phyloP scores from a whole-genome alignment of 1,139 yeast genomes.

The Ashbya aceris region DNA sequence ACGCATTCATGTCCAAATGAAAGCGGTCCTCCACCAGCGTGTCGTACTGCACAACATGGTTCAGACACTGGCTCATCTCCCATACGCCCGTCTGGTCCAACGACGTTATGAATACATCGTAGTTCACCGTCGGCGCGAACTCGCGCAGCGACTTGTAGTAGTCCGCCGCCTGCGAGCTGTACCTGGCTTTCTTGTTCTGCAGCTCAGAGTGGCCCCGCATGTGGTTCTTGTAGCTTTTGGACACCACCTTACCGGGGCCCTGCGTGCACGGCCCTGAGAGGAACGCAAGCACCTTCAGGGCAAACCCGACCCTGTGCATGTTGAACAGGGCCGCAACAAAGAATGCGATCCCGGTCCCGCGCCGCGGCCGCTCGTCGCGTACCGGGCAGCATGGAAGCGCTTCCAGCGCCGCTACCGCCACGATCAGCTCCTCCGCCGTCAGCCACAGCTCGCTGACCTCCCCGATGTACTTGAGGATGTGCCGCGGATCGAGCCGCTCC shows the following conservation, averaged over 20 bases:
- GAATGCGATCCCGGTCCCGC: too few relatives aligned
- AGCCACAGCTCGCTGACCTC: too few relatives aligned
- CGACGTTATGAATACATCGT: slow-evolving; percentile 12
- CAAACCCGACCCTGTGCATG: background rate
- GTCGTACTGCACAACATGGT: slow-evolving; percentile 13
- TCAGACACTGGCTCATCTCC: slow-evolving; percentile 14
- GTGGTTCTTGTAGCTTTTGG: slow-evolving; percentile 10
- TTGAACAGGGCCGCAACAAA: too few relatives aligned
- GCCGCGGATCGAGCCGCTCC: too few relatives aligned
- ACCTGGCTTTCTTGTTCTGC: slow-evolving; percentile 9
- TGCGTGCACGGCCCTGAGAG: slow-evolving; percentile 19
- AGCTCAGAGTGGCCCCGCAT: slow-evolving; percentile 15
- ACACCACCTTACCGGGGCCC: slow-evolving; percentile 18
- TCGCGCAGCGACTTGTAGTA: slow-evolving; percentile 10
- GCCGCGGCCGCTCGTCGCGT: too few relatives aligned
- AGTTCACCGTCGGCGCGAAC: background rate
- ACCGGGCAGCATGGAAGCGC: too few relatives aligned
- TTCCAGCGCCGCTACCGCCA: too few relatives aligned
- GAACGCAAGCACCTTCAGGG: slow-evolving; percentile 10
- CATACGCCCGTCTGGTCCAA: slow-evolving; percentile 19
- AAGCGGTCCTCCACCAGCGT: slow-evolving; percentile 8
- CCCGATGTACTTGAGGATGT: too few relatives aligned
- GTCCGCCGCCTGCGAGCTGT: slow-evolving; percentile 8
- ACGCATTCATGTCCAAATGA: background rate
- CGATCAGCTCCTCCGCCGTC: too few relatives aligned